Evolutionary conservation across 192 early-diverging fungal genomes (phyloP), one percentile per base, ranked within the genome.

Genomic region (Mortierella alpina): DNA sequence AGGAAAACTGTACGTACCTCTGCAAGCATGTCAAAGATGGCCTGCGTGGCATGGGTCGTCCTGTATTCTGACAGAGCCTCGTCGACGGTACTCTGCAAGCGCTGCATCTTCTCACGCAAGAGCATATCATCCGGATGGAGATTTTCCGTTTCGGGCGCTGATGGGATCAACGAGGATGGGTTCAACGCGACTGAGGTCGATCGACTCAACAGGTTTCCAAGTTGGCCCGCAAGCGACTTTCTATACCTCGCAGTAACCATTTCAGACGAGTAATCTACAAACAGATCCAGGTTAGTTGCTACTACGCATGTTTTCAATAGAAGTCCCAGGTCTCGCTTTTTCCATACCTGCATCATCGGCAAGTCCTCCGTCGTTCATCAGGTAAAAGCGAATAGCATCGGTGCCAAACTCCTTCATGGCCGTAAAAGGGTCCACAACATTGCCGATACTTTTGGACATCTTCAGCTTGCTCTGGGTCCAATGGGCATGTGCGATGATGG

Each of bases 371-470:
- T 98, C 94, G 39, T 94, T 91, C 68, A 97, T 90, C 45, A 99
- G 86, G 80, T 91, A 99, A 64, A 93, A 99, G 42, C 96, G 90
- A 18, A 97, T 87, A 8, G 95, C 75, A 69, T 99, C 97, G 7
- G 94, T 91, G 7, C 97, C 96, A 68, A 90, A 97, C 18, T 68
- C 65, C 9, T 90, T 62, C 57, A 98, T 83, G 23, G 91, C 85
- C 41, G 84, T 81, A 64, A 92, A 86, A 2, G 97, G 97, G 72
- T 98, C 95, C 1, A 92, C 95, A 0, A 97, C 97, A 66, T 97
- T 99, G 14, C 96, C 96, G 54, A 85, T 82, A 85, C 92, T 94
- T 79, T 99, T 99, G 23, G 96, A 97, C 96, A 99, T 99, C 82
- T 99, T 99, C 55, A 92, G 88, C 62, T 90, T 88, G 31, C 85